phyloP scores from a whole-genome alignment of 139 green algal genomes.

The Spirogloea muscicola region DNA sequence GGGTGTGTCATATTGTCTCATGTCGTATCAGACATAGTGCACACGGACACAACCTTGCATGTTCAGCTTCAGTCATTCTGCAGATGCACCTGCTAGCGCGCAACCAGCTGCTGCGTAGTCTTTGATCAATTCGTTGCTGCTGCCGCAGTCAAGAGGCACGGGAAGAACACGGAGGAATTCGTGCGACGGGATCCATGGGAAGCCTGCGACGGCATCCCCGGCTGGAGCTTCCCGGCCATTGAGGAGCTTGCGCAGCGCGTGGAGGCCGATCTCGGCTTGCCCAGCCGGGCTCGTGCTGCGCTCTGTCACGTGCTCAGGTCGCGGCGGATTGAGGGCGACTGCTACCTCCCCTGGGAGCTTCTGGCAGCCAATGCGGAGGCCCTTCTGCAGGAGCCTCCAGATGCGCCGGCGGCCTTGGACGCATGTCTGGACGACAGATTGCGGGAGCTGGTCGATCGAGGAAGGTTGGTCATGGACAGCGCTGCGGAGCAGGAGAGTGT shows the following conservation, averaged over 20 bases:
- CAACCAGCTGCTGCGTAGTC: no score
- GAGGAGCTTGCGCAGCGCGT: conserved; percentile 29
- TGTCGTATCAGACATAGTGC: neutral
- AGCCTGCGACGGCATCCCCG: conserved; percentile 6
- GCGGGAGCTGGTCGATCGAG: neutral
- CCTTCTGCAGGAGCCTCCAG: no score
- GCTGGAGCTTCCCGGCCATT: conserved; percentile 28
- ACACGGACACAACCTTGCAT: no score
- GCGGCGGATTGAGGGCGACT: conserved; percentile 5
- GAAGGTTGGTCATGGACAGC: conserved; percentile 9
- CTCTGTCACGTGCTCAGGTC: neutral
- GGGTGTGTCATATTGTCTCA: neutral
- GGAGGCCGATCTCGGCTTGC: conserved; percentile 8
- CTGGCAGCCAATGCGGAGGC: neutral
- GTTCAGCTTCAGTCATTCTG: no score
- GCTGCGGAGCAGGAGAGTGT: neutral
- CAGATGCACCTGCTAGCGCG: no score
- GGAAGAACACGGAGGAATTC: neutral
- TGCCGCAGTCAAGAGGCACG: conserved; percentile 14
- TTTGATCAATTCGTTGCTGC: neutral
- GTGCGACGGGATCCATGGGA: conserved; percentile 15
- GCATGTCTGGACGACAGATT: conserved; percentile 8
- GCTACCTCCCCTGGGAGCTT: conserved; percentile 7
- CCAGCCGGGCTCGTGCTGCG: neutral
- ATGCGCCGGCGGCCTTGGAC: neutral